Evolutionary conservation across 345 rosid genomes (phyloP).

Genomic region (Durio zibethinus): DNA sequence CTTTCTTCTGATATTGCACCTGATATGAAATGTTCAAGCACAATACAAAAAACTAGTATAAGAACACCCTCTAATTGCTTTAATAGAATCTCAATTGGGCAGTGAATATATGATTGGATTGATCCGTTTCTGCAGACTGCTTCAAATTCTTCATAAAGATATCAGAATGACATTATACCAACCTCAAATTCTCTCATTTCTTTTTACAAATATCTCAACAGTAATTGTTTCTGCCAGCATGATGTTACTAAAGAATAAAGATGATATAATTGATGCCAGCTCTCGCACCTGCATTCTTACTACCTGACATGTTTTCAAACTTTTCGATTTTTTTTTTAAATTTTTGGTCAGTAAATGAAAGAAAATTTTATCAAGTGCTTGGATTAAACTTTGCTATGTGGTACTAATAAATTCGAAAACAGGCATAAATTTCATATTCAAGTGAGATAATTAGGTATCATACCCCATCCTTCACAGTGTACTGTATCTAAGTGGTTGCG

Average conservation of each 20-base stretch:
- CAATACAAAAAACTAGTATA: neutral
- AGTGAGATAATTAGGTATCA: neutral
- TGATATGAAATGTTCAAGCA: neutral
- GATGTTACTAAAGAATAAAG: neutral
- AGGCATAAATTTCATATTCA: neutral
- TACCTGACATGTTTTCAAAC: neutral
- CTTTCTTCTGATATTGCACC: neutral
- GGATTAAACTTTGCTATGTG: too few relatives aligned
- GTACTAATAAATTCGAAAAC: too few relatives aligned
- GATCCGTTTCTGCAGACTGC: neutral
- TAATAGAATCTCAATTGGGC: slow-evolving; percentile 5
- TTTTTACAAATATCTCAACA: neutral
- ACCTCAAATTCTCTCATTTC: neutral
- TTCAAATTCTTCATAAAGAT: neutral
- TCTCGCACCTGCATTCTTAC: neutral
- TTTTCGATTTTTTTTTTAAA: too few relatives aligned
- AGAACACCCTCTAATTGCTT: neutral
- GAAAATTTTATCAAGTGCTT: too few relatives aligned
- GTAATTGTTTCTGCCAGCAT: neutral
- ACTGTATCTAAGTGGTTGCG: neutral
- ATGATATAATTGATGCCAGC: neutral
- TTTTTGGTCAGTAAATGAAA: too few relatives aligned
- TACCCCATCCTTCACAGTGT: neutral
- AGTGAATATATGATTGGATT: neutral
- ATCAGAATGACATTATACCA: neutral